These are phyloP conservation scores for Kockovaella imperatae DNA, from an alignment of 768 basidiomycete genomes.

Conservation along the genomic window DNA sequence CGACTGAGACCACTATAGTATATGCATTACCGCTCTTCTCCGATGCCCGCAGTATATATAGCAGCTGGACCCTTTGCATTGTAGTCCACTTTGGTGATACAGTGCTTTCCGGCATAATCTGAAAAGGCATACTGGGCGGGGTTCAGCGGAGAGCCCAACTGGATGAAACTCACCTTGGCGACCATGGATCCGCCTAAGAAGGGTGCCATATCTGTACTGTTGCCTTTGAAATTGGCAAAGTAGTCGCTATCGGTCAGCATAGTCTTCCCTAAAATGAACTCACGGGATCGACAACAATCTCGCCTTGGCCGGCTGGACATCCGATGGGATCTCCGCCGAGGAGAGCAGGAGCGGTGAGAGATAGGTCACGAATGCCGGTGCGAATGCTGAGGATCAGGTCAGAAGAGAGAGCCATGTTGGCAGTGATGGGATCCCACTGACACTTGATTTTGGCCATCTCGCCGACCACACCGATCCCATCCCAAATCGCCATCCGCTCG, in stretches of 20 bases:
- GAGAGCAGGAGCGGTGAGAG: conserved; percentile 37
- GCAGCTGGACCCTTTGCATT: conserved; percentile 38
- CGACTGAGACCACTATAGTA: too few relatives aligned
- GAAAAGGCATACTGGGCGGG: conserved; percentile 26
- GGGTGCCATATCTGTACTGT: conserved; percentile 34
- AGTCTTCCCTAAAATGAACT: conserved; percentile 3
- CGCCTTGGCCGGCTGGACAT: conserved; percentile 30
- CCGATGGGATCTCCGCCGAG: conserved; percentile 30
- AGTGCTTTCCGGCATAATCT: conserved; percentile 26
- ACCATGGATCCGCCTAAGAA: conserved; percentile 42
- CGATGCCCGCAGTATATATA: conserved; percentile 20
- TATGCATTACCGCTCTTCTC: conserved; percentile 1
- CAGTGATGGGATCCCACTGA: conserved; percentile 12
- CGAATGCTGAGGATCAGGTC: conserved; percentile 20
- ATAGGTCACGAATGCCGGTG: conserved; percentile 36
- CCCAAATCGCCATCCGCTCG: conserved; percentile 32
- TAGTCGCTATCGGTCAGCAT: conserved; percentile 28
- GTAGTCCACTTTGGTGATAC: conserved; percentile 39
- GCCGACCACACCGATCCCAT: conserved; percentile 37
- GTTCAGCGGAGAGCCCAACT: conserved; percentile 3
- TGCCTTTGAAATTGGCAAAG: conserved; percentile 36
- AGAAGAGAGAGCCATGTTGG: not conserved
- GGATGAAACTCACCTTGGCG: conserved; percentile 24
- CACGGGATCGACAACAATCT: conserved; percentile 34
- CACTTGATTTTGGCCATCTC: conserved; percentile 40